Base-by-base conservation (phyloP, 1,284 basidiomycete genomes). In the Calocybe gambosa region DNA sequence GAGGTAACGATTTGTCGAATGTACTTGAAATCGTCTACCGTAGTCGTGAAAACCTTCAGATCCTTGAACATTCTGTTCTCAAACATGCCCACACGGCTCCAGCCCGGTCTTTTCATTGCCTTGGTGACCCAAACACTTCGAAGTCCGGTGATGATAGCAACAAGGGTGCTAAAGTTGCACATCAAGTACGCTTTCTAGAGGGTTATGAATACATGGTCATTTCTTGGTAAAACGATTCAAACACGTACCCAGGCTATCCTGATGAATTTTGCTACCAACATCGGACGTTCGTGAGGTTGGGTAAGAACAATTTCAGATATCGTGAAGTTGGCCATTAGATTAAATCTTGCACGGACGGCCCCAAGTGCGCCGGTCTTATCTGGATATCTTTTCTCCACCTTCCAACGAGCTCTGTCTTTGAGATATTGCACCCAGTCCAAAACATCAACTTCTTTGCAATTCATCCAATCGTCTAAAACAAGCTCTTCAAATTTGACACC, bases 321-420 rank as follows among this genome's bases (percentile, higher is more conserved):
- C 5, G 88, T 80, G 62, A 93, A 95, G 57, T 87, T 87, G 5
- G 85, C 83, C 57, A 91, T 79, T 46, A 94, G 67, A 59, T 93
- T 93, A 70, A 94, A 94, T 20, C 93, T 77, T 13, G 86, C 87
- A n/a, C 91, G 79, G 23, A 93, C 77, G 26, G 83, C 84, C 3
- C 78, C 78, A 39, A 93, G 66, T 7, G 83, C 84, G 50, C 76
- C 86, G 37, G 82, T 83, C 65, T 80, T 85, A 18, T 78, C 68
- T 7, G 69, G 62, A 46, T 68, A 72, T 7, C 75, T 67, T 31
- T 73, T 74, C 52, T 85, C 84, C 1, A 76, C 73, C 56, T 86
- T 89, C 69, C 80, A 78, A 16, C 79, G 69, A 1, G 80, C 80
- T 3, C 87, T 69, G 42, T 90, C 85, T 50, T 88, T 85, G 53